phyloP scores from a whole-genome alignment of 495 filamentous ascomycete species.

The Terfezia claveryi region DNA sequence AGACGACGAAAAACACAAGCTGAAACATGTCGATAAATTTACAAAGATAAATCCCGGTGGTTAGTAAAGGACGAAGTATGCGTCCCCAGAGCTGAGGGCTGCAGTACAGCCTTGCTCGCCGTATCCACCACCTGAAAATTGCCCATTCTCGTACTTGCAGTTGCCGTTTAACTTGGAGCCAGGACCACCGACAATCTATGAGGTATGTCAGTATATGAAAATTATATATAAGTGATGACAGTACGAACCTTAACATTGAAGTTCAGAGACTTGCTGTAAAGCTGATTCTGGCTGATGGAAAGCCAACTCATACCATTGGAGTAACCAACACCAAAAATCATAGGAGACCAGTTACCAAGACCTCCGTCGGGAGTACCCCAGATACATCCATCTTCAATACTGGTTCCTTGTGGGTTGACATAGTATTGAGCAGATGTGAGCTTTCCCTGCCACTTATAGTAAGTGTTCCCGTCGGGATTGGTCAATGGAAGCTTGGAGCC shows the following conservation, averaged over 20 bases:
- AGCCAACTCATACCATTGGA: slow-evolving; percentile 48
- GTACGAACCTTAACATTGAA: slow-evolving; percentile 23
- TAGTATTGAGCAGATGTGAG: slow-evolving; percentile 89
- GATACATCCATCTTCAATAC: slow-evolving; percentile 46
- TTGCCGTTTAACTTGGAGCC: slow-evolving; percentile 40
- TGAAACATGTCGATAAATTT: background rate
- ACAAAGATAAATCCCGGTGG: background rate
- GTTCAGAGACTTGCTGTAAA: slow-evolving; percentile 39
- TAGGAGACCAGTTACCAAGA: slow-evolving; percentile 70
- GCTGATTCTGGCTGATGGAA: slow-evolving; percentile 48
- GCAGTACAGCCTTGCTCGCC: background rate
- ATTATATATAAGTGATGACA: slow-evolving; percentile 52
- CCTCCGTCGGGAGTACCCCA: slow-evolving; percentile 39
- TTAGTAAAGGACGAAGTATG: background rate
- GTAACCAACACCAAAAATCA: slow-evolving; percentile 67
- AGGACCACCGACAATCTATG: slow-evolving; percentile 5
- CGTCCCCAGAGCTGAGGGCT: background rate
- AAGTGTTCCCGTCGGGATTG: slow-evolving; percentile 39
- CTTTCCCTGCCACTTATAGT: slow-evolving; percentile 50
- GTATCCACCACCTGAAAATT: slow-evolving; percentile 31
- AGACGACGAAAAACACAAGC: background rate
- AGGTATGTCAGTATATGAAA: slow-evolving; percentile 22
- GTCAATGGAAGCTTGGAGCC: slow-evolving; percentile 40
- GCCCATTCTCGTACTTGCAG: slow-evolving; percentile 51
- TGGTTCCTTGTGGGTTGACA: slow-evolving; percentile 57